Evolutionary conservation across 768 basidiomycete species (phyloP), one percentile per base, ranked within the genome.

Genomic region (Boletus sp.): DNA sequence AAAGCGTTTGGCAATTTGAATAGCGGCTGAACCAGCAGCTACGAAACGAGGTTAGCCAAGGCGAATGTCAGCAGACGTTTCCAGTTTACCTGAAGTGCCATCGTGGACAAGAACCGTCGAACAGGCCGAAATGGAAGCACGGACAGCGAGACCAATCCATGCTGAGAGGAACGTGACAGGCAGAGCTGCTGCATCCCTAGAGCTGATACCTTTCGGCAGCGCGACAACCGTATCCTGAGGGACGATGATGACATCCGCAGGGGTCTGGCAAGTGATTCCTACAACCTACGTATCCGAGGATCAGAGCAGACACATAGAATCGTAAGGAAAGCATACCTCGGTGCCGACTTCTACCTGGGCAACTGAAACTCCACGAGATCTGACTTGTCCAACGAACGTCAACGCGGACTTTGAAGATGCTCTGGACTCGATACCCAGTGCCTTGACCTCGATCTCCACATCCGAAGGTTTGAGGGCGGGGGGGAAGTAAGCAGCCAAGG

Each of bases 91-190:
- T 51, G 69, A 70, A 33, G 58, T 32, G 14, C 62, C 70, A 46
- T 70, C 66, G 17, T 71, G 69, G 18, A 71, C 50, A 6, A 71
- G 63, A 24, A 71, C 55, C 3, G 57, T 57, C 10, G 69, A 71
- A 50, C 59, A 57, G 5, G 67, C 41, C 0, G 59, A 58, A 41
- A 71, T 57, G 12, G 56, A 50, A 42, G 56, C 64, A 18, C 61
- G 61, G 2, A 42, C 45, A 15, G 65, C 59, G 29, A 71, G 57
- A 42, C 70, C 70, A 15, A 67, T 62, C 69, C 69, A 71, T 11
- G 69, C 55, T 4, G 69, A 44, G 28, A 70, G 63, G 60, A 71
- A 63, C 1, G 61, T 52, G 37, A 54, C 20, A 33, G 69, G 56
- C 4, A 71, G 37, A 33, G 62, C 56, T 15, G 64, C 70, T 4